Percentiles rank a stretch among this genome's conserved stretches.
phyloP scores from a whole-genome alignment of 225 moss, liverwort and hornwort genomes.

The Sphagnum tenellum region DNA sequence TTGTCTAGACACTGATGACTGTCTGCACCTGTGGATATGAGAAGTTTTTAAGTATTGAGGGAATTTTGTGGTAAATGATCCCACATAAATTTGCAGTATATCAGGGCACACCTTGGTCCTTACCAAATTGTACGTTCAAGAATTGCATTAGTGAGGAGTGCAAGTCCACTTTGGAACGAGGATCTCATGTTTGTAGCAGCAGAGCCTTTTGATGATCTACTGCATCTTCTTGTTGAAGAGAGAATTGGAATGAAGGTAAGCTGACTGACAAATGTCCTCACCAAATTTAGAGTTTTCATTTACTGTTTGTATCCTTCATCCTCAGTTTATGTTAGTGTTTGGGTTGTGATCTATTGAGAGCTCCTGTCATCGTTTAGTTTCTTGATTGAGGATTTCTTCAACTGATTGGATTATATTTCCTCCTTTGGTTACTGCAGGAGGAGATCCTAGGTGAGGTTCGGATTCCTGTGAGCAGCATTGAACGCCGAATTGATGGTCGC shows the following conservation, averaged over 20 bases:
- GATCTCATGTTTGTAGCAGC: slow-evolving; percentile 86
- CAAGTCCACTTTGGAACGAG: slow-evolving; percentile 73
- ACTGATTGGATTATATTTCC: too few relatives aligned
- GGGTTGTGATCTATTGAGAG: too few relatives aligned
- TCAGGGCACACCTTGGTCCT: slow-evolving; percentile 56
- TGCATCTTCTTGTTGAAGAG: slow-evolving; percentile 61
- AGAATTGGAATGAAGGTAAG: slow-evolving; percentile 27
- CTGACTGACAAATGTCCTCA: too few relatives aligned
- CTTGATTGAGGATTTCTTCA: too few relatives aligned
- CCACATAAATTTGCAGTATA: slow-evolving; percentile 31
- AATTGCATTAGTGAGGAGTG: slow-evolving; percentile 27
- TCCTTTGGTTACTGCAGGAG: slow-evolving; percentile 23
- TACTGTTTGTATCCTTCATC: too few relatives aligned
- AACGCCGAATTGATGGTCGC: slow-evolving; percentile 74
- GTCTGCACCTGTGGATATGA: too few relatives aligned
- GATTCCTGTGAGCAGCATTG: slow-evolving; percentile 56
- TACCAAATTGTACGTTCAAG: slow-evolving; percentile 54
- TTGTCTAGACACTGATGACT: too few relatives aligned
- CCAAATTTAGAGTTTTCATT: too few relatives aligned
- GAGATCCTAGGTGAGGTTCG: slow-evolving; percentile 64
- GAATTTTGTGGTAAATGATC: too few relatives aligned
- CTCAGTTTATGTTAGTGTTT: too few relatives aligned
- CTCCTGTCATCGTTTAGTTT: too few relatives aligned
- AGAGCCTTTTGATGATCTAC: slow-evolving; percentile 85
- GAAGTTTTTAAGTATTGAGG: too few relatives aligned